phyloP scores from a whole-genome alignment of 345 rosid species.

The Gynandropsis gynandra region DNA sequence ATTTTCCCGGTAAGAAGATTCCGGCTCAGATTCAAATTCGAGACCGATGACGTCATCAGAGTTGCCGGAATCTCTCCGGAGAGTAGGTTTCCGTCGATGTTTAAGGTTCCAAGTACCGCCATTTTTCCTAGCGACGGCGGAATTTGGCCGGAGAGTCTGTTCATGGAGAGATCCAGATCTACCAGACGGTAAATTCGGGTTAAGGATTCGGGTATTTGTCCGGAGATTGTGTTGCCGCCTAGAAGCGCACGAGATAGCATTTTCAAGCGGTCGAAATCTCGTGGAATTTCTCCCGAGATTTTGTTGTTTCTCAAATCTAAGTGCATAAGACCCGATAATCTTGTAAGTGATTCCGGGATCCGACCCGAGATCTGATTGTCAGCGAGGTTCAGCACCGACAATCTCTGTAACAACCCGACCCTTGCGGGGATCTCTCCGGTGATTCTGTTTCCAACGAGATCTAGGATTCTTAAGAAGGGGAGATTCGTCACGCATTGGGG shows the following conservation, averaged over 20 bases:
- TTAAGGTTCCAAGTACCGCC: conserved; percentile 66
- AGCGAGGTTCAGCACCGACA: conserved; percentile 59
- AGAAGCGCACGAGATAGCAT: conserved; percentile 67
- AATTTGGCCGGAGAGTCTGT: conserved; percentile 46
- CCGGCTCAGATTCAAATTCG: conserved; percentile 69
- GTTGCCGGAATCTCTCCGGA: conserved; percentile 48
- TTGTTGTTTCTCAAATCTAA: conserved; percentile 56
- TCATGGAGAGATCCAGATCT: conserved; percentile 58
- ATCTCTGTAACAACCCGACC: conserved; percentile 46
- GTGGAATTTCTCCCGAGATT: conserved; percentile 54
- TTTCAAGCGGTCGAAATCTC: conserved; percentile 48
- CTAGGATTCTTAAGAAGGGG: conserved; percentile 46
- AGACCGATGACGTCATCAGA: conserved; percentile 54
- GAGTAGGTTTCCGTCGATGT: conserved; percentile 50
- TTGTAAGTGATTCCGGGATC: conserved; percentile 53
- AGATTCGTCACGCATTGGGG: conserved; percentile 53
- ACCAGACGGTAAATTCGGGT: conserved; percentile 54
- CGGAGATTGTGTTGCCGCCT: conserved; percentile 53
- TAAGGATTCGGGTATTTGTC: conserved; percentile 54
- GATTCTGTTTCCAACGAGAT: conserved; percentile 62
- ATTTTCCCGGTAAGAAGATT: conserved; percentile 43
- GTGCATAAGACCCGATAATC: conserved; percentile 49
- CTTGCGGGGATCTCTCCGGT: conserved; percentile 59
- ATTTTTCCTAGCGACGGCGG: conserved; percentile 51
- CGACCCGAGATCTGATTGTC: conserved; percentile 51